These are phyloP conservation scores for Phytophthora pini DNA, from an alignment of 352 stramenopile genomes.

Conservation along the genomic window DNA sequence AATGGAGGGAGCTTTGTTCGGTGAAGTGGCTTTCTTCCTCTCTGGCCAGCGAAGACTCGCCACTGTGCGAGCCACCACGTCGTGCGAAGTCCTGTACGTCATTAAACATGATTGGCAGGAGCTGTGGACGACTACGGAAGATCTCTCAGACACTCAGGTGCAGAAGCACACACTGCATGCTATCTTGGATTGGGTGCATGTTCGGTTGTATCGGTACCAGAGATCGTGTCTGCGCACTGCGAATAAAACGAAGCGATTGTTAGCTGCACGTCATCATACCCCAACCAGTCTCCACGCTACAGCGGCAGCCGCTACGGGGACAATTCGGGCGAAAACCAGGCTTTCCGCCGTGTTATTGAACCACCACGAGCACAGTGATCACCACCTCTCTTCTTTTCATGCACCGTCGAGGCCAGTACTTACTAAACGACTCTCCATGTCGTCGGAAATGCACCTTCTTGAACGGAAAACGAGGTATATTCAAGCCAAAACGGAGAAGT, in stretches of 20 bases:
- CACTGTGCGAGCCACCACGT: conserved; percentile 62
- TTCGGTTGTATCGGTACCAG: conserved; percentile 51
- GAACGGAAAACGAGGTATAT: conserved; percentile 76
- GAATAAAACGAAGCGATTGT: conserved; percentile 46
- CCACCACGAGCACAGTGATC: conserved; percentile 2
- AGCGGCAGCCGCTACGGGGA: conserved; percentile 12
- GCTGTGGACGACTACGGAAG: conserved; percentile 48
- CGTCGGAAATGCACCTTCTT: conserved; percentile 50
- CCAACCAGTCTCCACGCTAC: conserved; percentile 2
- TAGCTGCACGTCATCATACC: conserved; percentile 11
- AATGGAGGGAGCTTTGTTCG: conserved; percentile 69
- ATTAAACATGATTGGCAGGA: conserved; percentile 70
- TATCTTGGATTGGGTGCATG: conserved; percentile 67
- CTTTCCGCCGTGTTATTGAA: conserved; percentile 14
- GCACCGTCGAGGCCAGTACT: not conserved
- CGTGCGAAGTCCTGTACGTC: conserved; percentile 71
- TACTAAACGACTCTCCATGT: conserved; percentile 28
- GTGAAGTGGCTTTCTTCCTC: conserved; percentile 77
- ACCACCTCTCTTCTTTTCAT: not conserved
- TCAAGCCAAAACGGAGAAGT: conserved; percentile 51
- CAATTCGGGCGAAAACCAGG: conserved; percentile 13
- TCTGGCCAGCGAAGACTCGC: conserved; percentile 61
- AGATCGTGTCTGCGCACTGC: conserved; percentile 43
- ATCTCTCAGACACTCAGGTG: conserved; percentile 49
- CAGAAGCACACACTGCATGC: conserved; percentile 62